Conservation (phyloP, 2,329 filamentous ascomycete genomes). For the Exophiala dermatitidis region DNA sequence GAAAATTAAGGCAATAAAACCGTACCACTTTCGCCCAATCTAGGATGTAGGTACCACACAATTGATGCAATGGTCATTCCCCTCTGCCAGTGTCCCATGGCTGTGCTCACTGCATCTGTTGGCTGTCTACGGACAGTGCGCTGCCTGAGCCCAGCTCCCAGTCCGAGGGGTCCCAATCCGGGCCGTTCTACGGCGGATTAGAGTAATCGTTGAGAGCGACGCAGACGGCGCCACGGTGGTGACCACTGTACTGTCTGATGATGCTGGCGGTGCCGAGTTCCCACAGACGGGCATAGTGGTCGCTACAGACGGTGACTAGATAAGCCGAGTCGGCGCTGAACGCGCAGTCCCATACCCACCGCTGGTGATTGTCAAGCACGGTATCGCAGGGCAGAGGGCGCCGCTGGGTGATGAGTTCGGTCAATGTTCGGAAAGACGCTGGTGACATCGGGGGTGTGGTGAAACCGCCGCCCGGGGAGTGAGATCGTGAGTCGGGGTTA, state of each 20-base stretch:
- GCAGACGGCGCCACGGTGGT: conserved; percentile 85
- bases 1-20: too few relatives aligned
- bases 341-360: conserved; percentile 96
- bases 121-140: neutral
- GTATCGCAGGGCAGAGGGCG: conserved; percentile 67
- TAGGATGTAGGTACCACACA: too few relatives aligned
- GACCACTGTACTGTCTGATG: conserved; percentile 90
- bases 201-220: conserved; percentile 84
- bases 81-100: neutral
- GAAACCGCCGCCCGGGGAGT: conserved; percentile 8
- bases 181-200: conserved; percentile 21
- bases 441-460: conserved; percentile 11
- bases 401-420: conserved; percentile 21
- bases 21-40: too few relatives aligned
- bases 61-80: too few relatives aligned
- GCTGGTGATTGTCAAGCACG: conserved; percentile 80
- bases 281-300: conserved; percentile 90
- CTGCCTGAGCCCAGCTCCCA: neutral
- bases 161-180: neutral
- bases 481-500: conserved; percentile 11
- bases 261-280: conserved; percentile 79
- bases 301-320: conserved; percentile 83
- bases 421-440: conserved; percentile 13
- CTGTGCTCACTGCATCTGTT: neutral
- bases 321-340: conserved; percentile 92